Conservation (phyloP, 176 grass and related monocot genomes). For the Zoysia japonica region DNA sequence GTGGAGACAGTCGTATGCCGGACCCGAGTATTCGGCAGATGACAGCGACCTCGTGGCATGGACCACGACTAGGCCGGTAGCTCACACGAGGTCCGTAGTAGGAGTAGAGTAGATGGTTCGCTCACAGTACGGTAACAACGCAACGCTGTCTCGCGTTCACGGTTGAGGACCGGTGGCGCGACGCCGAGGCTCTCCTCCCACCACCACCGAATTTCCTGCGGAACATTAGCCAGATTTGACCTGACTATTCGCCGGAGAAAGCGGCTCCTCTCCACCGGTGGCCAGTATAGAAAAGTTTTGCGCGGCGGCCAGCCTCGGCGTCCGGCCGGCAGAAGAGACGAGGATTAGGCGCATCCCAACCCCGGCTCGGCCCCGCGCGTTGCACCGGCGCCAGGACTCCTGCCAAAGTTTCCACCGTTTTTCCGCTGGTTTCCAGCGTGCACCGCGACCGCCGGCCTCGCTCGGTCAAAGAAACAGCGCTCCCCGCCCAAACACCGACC, state of each 20-base stretch:
- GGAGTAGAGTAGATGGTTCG: not conserved
- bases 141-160: not conserved
- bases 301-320: not conserved
- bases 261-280: no score
- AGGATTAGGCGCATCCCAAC: not conserved
- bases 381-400: not conserved
- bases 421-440: constrained; percentile 28
- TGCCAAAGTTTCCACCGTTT: not conserved
- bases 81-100: no score
- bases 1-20: not conserved
- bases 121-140: constrained; percentile 24
- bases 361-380: not conserved
- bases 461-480: not conserved
- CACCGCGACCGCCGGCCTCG: not conserved
- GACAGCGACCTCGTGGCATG: not conserved
- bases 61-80: not conserved
- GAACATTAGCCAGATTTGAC: not conserved
- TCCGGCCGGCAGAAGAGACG: not conserved
- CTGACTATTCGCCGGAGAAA: not conserved
- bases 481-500: not conserved
- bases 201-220: no score
- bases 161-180: not conserved
- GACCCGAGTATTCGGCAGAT: not conserved
- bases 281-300: no score
- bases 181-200: not conserved